Evolutionary conservation across 495 filamentous ascomycete species (phyloP), one percentile per base, ranked within the genome.

Genomic region (Penicillium antarcticum): DNA sequence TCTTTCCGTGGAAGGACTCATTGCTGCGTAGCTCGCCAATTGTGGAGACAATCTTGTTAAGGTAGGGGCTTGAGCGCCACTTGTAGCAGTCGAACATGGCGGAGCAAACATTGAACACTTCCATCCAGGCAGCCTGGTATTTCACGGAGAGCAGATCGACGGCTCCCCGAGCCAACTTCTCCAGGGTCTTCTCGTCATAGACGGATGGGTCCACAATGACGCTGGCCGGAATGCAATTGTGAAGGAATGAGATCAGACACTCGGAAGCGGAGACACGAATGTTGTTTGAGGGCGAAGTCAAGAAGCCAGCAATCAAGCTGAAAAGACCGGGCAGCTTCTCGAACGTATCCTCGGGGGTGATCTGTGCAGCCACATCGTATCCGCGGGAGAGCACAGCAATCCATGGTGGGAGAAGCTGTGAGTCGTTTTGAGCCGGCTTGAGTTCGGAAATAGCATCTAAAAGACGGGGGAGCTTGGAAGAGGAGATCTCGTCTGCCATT

Each of bases 201-300:
- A 94, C 77, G 21, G 92, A 95, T 9, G 91, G 87, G 49, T 97
- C 89, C 5, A 95, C 62, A 18, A 97, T 81, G 5, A 91, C 86
- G 41, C 73, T 77, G 18, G 83, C 75, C 0, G 95, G 94, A 21
- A 98, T 78, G 55, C 91, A 95, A 61, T 92, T 95, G 41, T 83
- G 85, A 59, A 92, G 74, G 58, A 98, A 92, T 1, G 94, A 96
- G 29, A 97, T 86, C 50, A 98, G 72, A 62, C 95, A 96, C 67
- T 97, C 92, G 0, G 95, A 91, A 2, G 94, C 89, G 10, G 95
- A 97, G 12, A 94, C 75, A 23, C 94, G 83, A 62, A 97, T 94
- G 63, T 96, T 96, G 67, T 89, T 85, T 1, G 90, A 94, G 11
- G 88, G 80, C 7, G 92, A 96, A 18, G 85, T 80, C 48, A 97